These are phyloP conservation scores for Metschnikowia proteae DNA, from an alignment of 805 yeast genomes.

Conservation along the genomic window DNA sequence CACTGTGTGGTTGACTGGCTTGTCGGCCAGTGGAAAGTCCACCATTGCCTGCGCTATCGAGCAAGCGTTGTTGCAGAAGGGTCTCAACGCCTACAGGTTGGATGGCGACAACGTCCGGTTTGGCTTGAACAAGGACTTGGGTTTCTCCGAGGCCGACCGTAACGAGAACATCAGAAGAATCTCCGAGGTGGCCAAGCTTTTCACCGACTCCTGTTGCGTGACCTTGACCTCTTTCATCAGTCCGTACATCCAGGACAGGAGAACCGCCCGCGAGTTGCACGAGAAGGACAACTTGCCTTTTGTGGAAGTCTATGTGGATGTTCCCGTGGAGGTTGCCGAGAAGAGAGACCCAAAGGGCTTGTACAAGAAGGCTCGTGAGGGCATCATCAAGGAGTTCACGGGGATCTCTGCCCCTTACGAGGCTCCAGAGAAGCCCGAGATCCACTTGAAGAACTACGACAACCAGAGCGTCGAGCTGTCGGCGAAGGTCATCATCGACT, in stretches of 20 bases:
- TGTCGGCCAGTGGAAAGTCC: conserved; percentile 92
- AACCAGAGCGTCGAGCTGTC: conserved; percentile 73
- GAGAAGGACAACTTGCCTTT: conserved; percentile 72
- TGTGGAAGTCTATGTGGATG: conserved; percentile 88
- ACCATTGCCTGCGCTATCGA: conserved; percentile 95
- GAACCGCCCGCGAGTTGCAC: conserved; percentile 81
- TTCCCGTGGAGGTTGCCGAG: conserved; percentile 92
- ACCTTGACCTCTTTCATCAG: conserved; percentile 90
- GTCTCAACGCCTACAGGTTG: conserved; percentile 74
- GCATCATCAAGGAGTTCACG: conserved; percentile 88
- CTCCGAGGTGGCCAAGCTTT: conserved; percentile 88
- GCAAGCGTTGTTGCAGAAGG: conserved; percentile 67
- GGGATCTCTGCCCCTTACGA: conserved; percentile 96
- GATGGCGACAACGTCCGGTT: conserved; percentile 95
- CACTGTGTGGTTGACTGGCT: conserved; percentile 93
- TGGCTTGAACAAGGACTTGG: conserved; percentile 92
- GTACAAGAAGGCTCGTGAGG: conserved; percentile 95
- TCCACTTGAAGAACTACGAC: conserved; percentile 68
- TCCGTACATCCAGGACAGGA: conserved; percentile 84
- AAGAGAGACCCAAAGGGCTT: conserved; percentile 96
- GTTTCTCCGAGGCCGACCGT: conserved; percentile 87
- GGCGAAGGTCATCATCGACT: conserved; percentile 66
- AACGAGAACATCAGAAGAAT: conserved; percentile 94
- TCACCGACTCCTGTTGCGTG: conserved; percentile 87
- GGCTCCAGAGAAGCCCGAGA: conserved; percentile 82